Base-by-base conservation (phyloP, 345 rosid genomes). In the Carallia brachiata region DNA sequence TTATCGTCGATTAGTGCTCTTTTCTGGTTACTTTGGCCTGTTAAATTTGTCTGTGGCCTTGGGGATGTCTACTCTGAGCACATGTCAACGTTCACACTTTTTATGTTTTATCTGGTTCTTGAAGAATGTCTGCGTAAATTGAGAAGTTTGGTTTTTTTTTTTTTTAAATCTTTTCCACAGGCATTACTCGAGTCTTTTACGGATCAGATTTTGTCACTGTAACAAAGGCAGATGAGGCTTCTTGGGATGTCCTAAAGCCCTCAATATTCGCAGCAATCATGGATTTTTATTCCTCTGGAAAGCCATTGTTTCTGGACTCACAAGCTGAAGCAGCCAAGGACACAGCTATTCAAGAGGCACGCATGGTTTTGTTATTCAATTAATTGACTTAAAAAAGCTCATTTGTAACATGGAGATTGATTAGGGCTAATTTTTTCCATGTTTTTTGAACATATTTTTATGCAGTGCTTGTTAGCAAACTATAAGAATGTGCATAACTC, bases 241-340 rank as follows among this genome's bases (percentile, higher is more conserved):
- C 94, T 8, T 95, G 98, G 99, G 98, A 95, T 70, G 36, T 89
- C 13, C 84, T 95, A 36, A 89, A 89, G 78, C 97, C 98, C 73
- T 96, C 92, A 75, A 77, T 90, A 6, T 92, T 95, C 83, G 98
- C 97, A 6, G 97, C 86, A 16, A 84, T 95, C 34, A 92, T 92
- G 98, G 99, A 95, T 68, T 95, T 95, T 62, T 90, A 95, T 81
- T 85, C 98, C 60, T 92, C 97, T 72, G 96, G 96, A 32, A 87
- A 86, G 78, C 82, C 97, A 60, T 81, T 95, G 78, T 92, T 95
- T 88, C 75, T 86, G 8, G 97, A 92, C 73, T 75, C 92, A 0
- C 71, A 88, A 80, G 74, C 86, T 78, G 82, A 89, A 23, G 85
- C 50, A 44, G 50, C 99, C 61, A 89, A 81, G 81, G 98, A 90